Percentiles rank a stretch among this genome's conserved stretches.
phyloP scores from a whole-genome alignment of 345 rosid genomes.

The Eucalyptus sideroxylon region DNA sequence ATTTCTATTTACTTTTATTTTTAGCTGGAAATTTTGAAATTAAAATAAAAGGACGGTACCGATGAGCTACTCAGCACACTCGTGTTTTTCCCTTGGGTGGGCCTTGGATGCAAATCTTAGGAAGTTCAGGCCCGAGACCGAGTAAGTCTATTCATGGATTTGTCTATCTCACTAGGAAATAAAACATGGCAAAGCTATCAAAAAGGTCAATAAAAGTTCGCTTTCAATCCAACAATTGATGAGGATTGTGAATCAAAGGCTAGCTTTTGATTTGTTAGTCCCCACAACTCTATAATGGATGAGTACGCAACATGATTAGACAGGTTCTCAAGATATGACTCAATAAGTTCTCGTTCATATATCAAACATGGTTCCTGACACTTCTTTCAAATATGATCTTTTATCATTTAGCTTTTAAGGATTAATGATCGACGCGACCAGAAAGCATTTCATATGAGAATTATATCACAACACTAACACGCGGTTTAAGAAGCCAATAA shows the following conservation, averaged over 20 bases:
- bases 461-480: not conserved
- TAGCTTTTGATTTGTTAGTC: not conserved
- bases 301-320: accelerated
- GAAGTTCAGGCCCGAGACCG: not conserved
- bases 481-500: not conserved
- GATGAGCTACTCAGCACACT: accelerated
- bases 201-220: not conserved
- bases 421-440: accelerated
- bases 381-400: accelerated
- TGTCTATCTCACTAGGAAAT: accelerated
- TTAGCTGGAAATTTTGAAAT: not conserved
- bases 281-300: not conserved
- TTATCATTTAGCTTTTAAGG: not conserved
- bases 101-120: accelerated
- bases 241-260: not conserved
- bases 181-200: accelerated
- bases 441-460: not conserved
- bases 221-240: not conserved
- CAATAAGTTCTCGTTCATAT: too few species aligned
- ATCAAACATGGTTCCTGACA: accelerated
- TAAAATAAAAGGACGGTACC: not conserved
- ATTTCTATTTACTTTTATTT: not conserved
- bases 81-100: accelerated
- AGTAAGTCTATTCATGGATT: not conserved
- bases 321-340: too few species aligned